Evolutionary conservation across 164 flowering plant species (phyloP).

Genomic region (Dillenia suffruticosa): DNA sequence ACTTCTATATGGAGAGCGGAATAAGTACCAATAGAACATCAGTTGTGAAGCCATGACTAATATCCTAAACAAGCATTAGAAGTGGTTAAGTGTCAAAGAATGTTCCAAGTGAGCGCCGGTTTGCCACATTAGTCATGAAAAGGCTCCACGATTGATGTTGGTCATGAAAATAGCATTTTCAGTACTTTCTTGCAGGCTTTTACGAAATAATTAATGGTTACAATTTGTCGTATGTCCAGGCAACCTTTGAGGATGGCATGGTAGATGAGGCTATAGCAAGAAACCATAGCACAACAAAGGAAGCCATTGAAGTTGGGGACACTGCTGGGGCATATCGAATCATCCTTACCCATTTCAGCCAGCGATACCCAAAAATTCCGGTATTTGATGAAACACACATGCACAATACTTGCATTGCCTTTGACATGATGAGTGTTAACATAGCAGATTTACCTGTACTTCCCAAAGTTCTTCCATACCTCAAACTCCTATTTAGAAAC

Average conservation of each 20-base stretch:
- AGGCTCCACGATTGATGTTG: too few species aligned
- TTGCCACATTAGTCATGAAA: too few species aligned
- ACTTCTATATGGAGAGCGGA: too few species aligned
- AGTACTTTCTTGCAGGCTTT: too few species aligned
- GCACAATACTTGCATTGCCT: slow-evolving; percentile 92
- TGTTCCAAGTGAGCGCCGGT: too few species aligned
- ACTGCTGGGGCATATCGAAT: slow-evolving; percentile 74
- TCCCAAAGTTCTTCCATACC: slow-evolving; percentile 76
- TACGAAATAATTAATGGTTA: background rate
- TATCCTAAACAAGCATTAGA: too few species aligned
- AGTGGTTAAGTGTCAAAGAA: too few species aligned
- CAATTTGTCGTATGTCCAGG: slow-evolving; percentile 43
- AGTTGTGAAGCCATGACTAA: too few species aligned
- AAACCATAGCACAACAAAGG: slow-evolving; percentile 96
- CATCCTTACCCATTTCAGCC: slow-evolving; percentile 96
- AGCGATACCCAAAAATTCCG: slow-evolving; percentile 95
- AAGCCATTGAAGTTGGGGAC: slow-evolving; percentile 83
- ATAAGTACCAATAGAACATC: too few species aligned
- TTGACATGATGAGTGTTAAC: slow-evolving; percentile 96
- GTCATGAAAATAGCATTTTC: too few species aligned
- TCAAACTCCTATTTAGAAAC: slow-evolving; percentile 70
- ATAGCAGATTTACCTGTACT: slow-evolving; percentile 82
- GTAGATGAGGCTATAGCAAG: slow-evolving; percentile 78
- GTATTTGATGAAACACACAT: slow-evolving; percentile 72
- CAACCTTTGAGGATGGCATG: slow-evolving; percentile 94